Conservation (phyloP, 176 grass and related monocot genomes). For the Oryza glaberrima region DNA sequence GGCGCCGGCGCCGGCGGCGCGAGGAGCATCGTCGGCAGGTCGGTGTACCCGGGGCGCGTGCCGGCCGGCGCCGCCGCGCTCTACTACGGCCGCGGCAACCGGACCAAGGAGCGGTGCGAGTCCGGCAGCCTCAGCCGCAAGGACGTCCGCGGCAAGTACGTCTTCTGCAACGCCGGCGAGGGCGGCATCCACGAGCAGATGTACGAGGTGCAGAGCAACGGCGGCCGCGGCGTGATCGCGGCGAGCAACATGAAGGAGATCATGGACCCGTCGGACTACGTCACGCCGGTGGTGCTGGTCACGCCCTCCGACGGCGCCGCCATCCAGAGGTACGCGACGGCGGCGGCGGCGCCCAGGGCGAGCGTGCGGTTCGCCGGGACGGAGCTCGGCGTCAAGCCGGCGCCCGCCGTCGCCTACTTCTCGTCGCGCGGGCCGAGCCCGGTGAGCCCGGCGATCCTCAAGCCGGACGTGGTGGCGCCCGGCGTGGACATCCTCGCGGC, state of each 20-base stretch:
- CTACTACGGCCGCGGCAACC: slow-evolving; percentile 55
- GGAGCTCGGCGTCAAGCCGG: slow-evolving; percentile 59
- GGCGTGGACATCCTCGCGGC: slow-evolving; percentile 82
- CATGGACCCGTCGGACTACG: slow-evolving; percentile 38
- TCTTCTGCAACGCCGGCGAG: slow-evolving; percentile 48
- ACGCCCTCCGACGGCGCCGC: slow-evolving; percentile 40
- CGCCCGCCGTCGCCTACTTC: slow-evolving; percentile 68
- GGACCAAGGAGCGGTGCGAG: slow-evolving; percentile 45
- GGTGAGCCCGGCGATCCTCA: slow-evolving; percentile 64
- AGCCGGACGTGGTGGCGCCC: slow-evolving; percentile 77
- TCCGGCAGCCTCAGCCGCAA: slow-evolving; percentile 42
- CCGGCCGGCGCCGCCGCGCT: slow-evolving; percentile 13
- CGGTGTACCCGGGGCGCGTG: slow-evolving; percentile 50
- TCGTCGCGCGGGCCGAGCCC: slow-evolving; percentile 68
- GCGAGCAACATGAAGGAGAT: slow-evolving; percentile 39
- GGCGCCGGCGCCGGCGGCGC: slow-evolving; percentile 25
- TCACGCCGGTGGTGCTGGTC: slow-evolving; percentile 52
- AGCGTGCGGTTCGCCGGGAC: slow-evolving; percentile 57
- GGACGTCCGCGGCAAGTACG: slow-evolving; percentile 55
- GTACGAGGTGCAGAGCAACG: slow-evolving; percentile 47
- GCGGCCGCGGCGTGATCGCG: slow-evolving; percentile 54
- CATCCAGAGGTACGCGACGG: slow-evolving; percentile 52
- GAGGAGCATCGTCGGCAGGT: slow-evolving; percentile 47
- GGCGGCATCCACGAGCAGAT: slow-evolving; percentile 35
- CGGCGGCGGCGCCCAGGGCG: slow-evolving; percentile 27